These are phyloP conservation scores for Annulohypoxylon bovei DNA, from an alignment of 495 filamentous ascomycete genomes.

Conservation along the genomic window DNA sequence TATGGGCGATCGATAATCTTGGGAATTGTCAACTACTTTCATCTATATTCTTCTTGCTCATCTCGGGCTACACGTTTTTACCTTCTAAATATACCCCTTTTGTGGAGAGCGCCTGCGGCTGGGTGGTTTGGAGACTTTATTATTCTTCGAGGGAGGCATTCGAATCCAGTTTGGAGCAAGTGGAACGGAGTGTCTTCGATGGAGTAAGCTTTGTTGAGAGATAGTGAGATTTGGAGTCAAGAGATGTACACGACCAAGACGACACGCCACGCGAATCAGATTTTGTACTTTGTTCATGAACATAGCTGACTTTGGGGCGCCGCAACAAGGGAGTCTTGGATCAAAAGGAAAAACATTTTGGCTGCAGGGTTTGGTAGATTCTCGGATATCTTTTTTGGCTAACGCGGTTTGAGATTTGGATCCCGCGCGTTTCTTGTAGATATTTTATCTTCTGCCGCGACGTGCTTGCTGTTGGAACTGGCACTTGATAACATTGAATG, in stretches of 20 bases:
- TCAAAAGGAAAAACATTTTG: conserved; percentile 19
- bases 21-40: conserved; percentile 22
- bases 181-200: not conserved
- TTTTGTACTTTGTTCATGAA: conserved; percentile 31
- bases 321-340: conserved; percentile 31
- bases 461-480: conserved; percentile 9
- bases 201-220: conserved; percentile 7
- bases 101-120: conserved; percentile 16
- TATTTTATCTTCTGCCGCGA: conserved; percentile 33
- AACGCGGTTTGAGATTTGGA: conserved; percentile 25
- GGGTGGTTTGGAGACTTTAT: conserved; percentile 29
- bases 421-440: conserved; percentile 7
- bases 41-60: conserved; percentile 31
- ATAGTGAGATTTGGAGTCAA: conserved; percentile 17
- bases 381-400: conserved; percentile 9
- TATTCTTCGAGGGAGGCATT: conserved; percentile 5
- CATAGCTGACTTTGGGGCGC: conserved; percentile 20
- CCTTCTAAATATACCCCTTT: conserved; percentile 41
- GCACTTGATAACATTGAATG: conserved; percentile 29
- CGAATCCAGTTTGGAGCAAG: not conserved
- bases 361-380: conserved; percentile 11
- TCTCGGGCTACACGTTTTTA: conserved; percentile 25
- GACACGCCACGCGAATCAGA: conserved; percentile 41
- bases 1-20: conserved; percentile 6
- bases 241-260: conserved; percentile 34